Evolutionary conservation across 495 filamentous ascomycete species (phyloP).

Genomic region (Neurospora sp.): DNA sequence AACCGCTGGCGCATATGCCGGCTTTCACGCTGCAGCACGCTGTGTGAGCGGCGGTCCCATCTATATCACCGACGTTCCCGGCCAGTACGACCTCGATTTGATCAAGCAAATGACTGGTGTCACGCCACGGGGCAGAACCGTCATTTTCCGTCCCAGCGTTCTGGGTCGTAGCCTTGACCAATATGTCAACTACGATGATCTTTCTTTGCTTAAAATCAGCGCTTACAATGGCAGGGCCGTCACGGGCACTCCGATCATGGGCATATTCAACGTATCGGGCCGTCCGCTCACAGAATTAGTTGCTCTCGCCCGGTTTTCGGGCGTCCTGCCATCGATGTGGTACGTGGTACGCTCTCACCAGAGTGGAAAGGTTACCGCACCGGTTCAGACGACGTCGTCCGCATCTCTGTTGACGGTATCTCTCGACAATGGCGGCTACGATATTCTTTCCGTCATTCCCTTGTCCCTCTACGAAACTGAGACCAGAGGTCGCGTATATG

Average conservation of each 20-base stretch:
- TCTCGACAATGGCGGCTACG: slow-evolving; percentile 57
- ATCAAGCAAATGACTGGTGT: slow-evolving; percentile 66
- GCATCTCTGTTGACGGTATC: slow-evolving; percentile 45
- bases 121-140: slow-evolving; percentile 56
- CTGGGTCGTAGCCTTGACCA: slow-evolving; percentile 59
- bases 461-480: slow-evolving; percentile 43
- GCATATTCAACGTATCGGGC: slow-evolving; percentile 69
- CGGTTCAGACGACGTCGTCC: slow-evolving; percentile 29
- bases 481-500: slow-evolving; percentile 23
- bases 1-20: slow-evolving; percentile 63
- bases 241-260: slow-evolving; percentile 67
- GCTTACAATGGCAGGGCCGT: slow-evolving; percentile 53
- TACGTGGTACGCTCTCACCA: slow-evolving; percentile 67
- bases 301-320: slow-evolving; percentile 60
- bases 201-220: slow-evolving; percentile 63
- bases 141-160: slow-evolving; percentile 65
- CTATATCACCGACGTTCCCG: slow-evolving; percentile 85
- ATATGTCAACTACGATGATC: slow-evolving; percentile 65
- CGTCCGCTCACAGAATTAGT: slow-evolving; percentile 53
- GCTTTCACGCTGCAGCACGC: slow-evolving; percentile 80
- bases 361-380: slow-evolving; percentile 52
- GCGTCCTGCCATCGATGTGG: slow-evolving; percentile 38
- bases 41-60: slow-evolving; percentile 87
- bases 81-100: slow-evolving; percentile 61
- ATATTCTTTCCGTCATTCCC: slow-evolving; percentile 71